Evolutionary conservation across 768 basidiomycete genomes (phyloP).

Genomic region (Tylopilus cervinicoccineus): DNA sequence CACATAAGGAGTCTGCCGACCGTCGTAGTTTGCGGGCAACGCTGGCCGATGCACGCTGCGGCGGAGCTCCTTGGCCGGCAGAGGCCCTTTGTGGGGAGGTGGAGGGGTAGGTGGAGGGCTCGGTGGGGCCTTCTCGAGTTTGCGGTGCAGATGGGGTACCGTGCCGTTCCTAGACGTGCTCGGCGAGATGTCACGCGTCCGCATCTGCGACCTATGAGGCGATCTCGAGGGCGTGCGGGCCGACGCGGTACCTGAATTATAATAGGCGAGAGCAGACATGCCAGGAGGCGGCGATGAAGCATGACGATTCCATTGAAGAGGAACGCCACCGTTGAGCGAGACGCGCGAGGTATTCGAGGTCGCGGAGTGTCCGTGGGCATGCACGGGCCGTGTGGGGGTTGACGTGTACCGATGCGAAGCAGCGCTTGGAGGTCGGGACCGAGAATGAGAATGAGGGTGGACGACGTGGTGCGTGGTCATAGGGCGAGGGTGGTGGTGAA

Average conservation of each 20-base stretch:
- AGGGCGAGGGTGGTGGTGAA: not conserved
- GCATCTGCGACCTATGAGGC: constrained; percentile 18
- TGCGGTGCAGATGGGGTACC: not conserved
- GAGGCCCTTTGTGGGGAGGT: not conserved
- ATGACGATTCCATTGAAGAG: constrained; percentile 12
- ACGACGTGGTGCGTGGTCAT: constrained; percentile 13
- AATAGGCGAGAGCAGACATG: constrained; percentile 1
- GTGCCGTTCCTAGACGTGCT: not conserved
- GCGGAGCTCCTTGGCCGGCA: constrained; percentile 15
- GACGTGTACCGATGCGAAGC: constrained; percentile 31
- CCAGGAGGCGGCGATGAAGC: constrained; percentile 10
- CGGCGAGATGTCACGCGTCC: constrained; percentile 8
- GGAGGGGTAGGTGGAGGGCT: not conserved
- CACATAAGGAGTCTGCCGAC: constrained; percentile 47
- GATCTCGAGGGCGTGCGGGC: constrained; percentile 8
- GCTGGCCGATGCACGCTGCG: constrained; percentile 20
- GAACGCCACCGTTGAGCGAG: constrained; percentile 17
- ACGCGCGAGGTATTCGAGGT: constrained; percentile 16
- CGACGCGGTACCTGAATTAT: not conserved
- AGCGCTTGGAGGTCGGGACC: constrained; percentile 27
- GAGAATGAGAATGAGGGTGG: constrained; percentile 25
- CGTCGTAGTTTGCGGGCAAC: constrained; percentile 21
- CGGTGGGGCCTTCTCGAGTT: not conserved
- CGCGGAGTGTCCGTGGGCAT: constrained; percentile 26
- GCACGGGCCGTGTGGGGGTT: constrained; percentile 20